These are phyloP conservation scores for Pseudodiploospora longispora DNA, from an alignment of 2,329 filamentous ascomycete genomes.

Conservation along the genomic window DNA sequence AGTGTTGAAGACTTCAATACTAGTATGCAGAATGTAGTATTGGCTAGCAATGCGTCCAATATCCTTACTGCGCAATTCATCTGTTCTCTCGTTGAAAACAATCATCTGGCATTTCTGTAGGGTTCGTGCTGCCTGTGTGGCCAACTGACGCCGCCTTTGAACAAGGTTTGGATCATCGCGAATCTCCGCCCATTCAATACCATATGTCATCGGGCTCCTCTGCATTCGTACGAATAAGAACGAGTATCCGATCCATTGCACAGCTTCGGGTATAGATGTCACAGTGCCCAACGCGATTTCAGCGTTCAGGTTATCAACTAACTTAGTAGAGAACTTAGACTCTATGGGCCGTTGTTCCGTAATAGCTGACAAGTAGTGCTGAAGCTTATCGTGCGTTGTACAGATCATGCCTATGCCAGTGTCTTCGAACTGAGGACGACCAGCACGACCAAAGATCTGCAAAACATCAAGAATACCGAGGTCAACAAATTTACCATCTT, in stretches of 20 bases:
- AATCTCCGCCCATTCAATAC: conserved; percentile 90
- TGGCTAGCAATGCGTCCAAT: conserved; percentile 95
- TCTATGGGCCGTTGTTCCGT: conserved; percentile 97
- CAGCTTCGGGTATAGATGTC: conserved; percentile 85
- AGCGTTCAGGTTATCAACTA: conserved; percentile 95
- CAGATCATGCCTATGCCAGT: conserved; percentile 97
- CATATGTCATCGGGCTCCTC: conserved; percentile 82
- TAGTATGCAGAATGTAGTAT: conserved; percentile 89
- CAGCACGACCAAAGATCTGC: conserved; percentile 96
- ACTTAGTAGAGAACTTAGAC: conserved; percentile 85
- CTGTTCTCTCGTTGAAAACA: conserved; percentile 91
- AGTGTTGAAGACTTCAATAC: conserved; percentile 90
- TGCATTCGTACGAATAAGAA: conserved; percentile 97
- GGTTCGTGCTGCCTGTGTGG: conserved; percentile 79
- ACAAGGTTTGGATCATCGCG: conserved; percentile 82
- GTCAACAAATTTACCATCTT: conserved; percentile 94
- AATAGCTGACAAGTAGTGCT: conserved; percentile 85
- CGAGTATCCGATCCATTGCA: conserved; percentile 96
- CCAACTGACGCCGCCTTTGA: conserved; percentile 73
- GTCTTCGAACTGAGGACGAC: conserved; percentile 95
- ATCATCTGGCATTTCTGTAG: conserved; percentile 97
- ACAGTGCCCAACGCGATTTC: conserved; percentile 92
- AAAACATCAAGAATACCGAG: conserved; percentile 93
- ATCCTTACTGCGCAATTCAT: conserved; percentile 89
- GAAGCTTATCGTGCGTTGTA: conserved; percentile 86